phyloP scores from a whole-genome alignment of 106 monocot genomes.

The Cymbidium sinense region DNA sequence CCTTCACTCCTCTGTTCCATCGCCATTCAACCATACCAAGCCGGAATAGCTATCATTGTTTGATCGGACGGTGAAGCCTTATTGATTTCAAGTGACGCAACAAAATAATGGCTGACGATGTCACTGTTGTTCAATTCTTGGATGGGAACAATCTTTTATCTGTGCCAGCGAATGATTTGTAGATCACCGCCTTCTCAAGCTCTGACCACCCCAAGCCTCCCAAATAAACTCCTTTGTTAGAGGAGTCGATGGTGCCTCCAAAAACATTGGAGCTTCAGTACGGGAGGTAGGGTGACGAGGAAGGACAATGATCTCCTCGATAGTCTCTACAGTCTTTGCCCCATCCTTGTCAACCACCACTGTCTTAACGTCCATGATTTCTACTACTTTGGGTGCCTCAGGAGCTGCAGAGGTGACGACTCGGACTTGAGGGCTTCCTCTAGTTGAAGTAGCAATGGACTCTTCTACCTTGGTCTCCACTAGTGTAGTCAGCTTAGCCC shows the following conservation, averaged over 20 bases:
- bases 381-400: background rate
- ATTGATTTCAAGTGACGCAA: too few relatives aligned
- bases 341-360: slow-evolving; percentile 14
- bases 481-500: background rate
- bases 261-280: background rate
- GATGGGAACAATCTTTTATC: too few relatives aligned
- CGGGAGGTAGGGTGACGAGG: background rate
- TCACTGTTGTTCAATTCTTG: too few relatives aligned
- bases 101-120: too few relatives aligned
- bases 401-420: background rate
- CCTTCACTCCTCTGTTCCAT: too few relatives aligned
- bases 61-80: too few relatives aligned
- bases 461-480: background rate
- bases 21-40: too few relatives aligned
- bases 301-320: slow-evolving; percentile 35
- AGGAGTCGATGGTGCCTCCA: background rate
- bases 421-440: slow-evolving; percentile 7
- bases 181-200: slow-evolving; percentile 56
- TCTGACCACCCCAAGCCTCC: slow-evolving; percentile 58
- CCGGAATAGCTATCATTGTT: too few relatives aligned
- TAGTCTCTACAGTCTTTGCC: slow-evolving; percentile 38
- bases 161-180: too few relatives aligned
- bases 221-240: slow-evolving; percentile 47
- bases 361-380: background rate
- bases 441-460: background rate